Base-by-base conservation (phyloP, 768 basidiomycete species). In the Tricholomella constricta region DNA sequence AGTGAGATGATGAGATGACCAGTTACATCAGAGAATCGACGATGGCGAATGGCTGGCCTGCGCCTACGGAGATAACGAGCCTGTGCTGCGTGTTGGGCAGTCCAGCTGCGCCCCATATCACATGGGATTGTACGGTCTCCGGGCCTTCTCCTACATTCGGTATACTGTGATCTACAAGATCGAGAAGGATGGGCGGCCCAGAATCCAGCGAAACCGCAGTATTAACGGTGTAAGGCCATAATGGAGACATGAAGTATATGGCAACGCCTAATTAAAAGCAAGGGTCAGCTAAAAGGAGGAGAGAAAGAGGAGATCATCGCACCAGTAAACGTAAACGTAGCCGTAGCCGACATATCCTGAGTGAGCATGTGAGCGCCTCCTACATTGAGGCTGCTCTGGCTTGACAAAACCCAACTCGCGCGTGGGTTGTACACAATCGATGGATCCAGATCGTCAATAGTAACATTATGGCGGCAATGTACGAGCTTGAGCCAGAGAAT, bases 171-270 rank as follows among this genome's bases (percentile, higher is more conserved):
- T 77, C 75, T 19, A 72, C 65, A 10, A 78, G 67, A 58, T 78
- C 72, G 40, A 78, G 61, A 34, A 74, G 62, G 1, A 64, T 48
- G 4, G 37, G 23, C 12, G 67, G 60, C n/a, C 67, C 69, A 7
- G 63, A 66, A 52, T 78, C 78, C 25, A 79, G 56, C 3, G 69
- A 68, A 5, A 79, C 44, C 6, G 71, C 69, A 1, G 76, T 76
- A 46, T 65, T 73, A 38, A 78, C 77, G 10, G 51, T 48, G 61
- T 77, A 79, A 14, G 78, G 78, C 78, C 77, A 80, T 6, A 71
- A 63, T 11, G 78, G 76, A 0, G 72, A 72, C 37, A 77, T 54
- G 53, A 74, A 76, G 43, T 75, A 78, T 15, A 80, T 65, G 1
- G 74, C 74, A 6, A 72, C 67, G 25, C 78, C 78, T 78, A 36